Evolutionary conservation across 768 basidiomycete genomes (phyloP), one percentile per base, ranked within the genome.

Genomic region (Trametes sanguinea): DNA sequence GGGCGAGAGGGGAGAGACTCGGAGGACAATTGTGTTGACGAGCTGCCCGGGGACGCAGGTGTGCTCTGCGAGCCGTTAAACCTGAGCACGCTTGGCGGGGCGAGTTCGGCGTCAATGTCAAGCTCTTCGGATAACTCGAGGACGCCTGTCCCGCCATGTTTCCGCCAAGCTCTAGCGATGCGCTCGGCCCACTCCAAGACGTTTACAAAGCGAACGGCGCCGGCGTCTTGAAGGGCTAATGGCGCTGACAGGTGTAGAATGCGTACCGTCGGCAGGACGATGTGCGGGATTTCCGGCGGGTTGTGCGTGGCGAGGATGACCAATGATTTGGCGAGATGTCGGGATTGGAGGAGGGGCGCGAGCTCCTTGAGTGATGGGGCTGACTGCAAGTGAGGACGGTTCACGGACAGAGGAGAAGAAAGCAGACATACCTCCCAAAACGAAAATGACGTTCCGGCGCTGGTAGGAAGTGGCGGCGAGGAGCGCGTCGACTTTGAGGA

Each of bases 131-230:
- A 61, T 9, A 72, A 62, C 48, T 73, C 65, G 9, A 71, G 47
- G 17, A 69, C 70, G 39, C 67, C 64, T 6, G 71, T 58, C 16
- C 74, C 74, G 42, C 73, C 72, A 29, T 68, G 53, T 43, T 69
- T 70, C 3, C 77, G 69, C 78, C 78, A 79, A 10, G 70, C 29
- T n/a, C 74, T 71, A 4, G 72, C 72, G 6, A 78, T 68, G 4
- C 74, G 76, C 60, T 78, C 76, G 0, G 77, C 78, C 75, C 77
- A 77, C n/a, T 76, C 76, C 10, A 79, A 66, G 1, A 74, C 67
- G 44, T 72, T 70, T 8, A 75, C 75, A 48, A 78, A 69, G 27
- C 75, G 76, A 7, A 75, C 61, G 3, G 77, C 73, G 17, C 74
- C 74, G 11, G 67, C 66, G 33, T 70, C 69, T 56, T 76, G 74